phyloP scores from a whole-genome alignment of 192 early-diverging fungal species.

The Podila epicladia region DNA sequence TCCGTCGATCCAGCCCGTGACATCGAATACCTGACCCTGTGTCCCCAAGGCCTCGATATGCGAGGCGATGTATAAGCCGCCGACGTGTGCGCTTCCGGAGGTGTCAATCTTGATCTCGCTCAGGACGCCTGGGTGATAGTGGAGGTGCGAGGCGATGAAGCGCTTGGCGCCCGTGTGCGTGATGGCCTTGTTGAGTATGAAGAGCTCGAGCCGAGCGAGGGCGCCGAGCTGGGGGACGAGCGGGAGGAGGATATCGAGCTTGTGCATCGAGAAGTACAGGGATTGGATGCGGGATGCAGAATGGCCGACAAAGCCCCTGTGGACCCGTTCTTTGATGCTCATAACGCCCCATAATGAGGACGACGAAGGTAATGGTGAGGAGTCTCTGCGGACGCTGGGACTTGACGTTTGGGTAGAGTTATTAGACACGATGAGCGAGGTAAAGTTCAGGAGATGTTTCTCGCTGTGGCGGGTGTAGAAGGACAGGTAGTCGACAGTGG shows the following conservation, averaged over 20 bases:
- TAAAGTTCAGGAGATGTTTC: not conserved
- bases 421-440: not conserved
- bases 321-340: not conserved
- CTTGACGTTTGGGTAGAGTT: not conserved
- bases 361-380: too few relatives aligned
- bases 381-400: too few relatives aligned
- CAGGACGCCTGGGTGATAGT: not conserved
- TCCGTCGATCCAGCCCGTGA: not conserved
- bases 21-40: not conserved
- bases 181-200: not conserved
- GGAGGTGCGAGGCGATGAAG: not conserved
- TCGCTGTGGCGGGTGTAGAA: not conserved
- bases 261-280: not conserved
- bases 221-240: not conserved
- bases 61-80: too few relatives aligned
- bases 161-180: not conserved
- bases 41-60: not conserved
- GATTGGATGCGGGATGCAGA: not conserved
- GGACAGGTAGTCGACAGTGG: not conserved
- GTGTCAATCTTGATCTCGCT: not conserved
- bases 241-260: not conserved
- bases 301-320: not conserved
- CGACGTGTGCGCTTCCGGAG: not conserved
- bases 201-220: not conserved
- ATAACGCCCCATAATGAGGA: too few relatives aligned